phyloP scores from a whole-genome alignment of 2,329 filamentous ascomycete species.

The Triangularia setosa region DNA sequence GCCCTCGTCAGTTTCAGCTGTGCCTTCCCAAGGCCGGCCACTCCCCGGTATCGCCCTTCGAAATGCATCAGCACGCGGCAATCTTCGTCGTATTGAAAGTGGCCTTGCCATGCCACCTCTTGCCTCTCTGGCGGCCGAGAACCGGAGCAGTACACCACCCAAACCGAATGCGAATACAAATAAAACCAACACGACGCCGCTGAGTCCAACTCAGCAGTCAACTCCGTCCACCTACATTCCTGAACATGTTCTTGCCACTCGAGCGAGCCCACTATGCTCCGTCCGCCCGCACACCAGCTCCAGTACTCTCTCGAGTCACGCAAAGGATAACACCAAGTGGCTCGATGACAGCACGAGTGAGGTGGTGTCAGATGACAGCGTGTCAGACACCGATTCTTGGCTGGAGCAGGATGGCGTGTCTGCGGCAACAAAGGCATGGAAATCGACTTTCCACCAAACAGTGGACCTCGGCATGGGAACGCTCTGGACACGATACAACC shows the following conservation, averaged over 20 bases:
- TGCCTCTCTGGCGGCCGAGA: not conserved
- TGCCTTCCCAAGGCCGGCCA: not conserved
- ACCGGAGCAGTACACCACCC: not conserved
- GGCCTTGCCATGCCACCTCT: not conserved
- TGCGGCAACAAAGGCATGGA: constrained; percentile 11
- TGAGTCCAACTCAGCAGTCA: not conserved
- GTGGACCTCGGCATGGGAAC: constrained; percentile 17
- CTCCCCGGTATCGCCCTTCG: not conserved
- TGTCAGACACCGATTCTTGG: constrained; percentile 24
- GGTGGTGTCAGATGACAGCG: constrained; percentile 19
- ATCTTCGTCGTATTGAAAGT: not conserved
- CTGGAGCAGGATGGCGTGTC: constrained; percentile 8
- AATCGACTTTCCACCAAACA: constrained; percentile 9
- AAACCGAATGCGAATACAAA: not conserved
- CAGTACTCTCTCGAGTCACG: constrained; percentile 17
- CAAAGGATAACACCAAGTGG: constrained; percentile 7
- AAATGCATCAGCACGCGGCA: not conserved
- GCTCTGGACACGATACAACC: constrained; percentile 24
- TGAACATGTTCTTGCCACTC: not conserved
- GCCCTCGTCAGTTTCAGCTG: not conserved
- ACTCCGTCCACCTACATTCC: not conserved
- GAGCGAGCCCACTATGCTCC: not conserved
- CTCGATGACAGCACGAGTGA: constrained; percentile 23
- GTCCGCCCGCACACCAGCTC: constrained; percentile 20
- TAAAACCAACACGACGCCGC: not conserved